Base-by-base conservation (phyloP, 1,139 yeast species). In the Arxiozyma bovina region DNA sequence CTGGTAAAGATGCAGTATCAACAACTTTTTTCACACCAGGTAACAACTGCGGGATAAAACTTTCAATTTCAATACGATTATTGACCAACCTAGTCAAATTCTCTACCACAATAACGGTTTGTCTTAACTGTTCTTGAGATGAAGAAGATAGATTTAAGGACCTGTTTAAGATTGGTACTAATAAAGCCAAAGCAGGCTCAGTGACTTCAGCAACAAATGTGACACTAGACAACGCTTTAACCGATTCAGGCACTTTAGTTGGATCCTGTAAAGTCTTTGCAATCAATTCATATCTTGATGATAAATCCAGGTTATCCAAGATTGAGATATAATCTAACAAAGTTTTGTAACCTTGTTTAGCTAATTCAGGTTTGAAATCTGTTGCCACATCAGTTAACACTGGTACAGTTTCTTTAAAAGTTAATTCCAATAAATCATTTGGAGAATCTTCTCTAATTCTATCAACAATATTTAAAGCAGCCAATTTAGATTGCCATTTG, bases 141-240 rank as follows among this genome's bases (percentile, higher is more conserved):
- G 73, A 69, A 5, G 96, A 85, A 1, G 96, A 87, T 18, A 95
- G 82, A 68, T 87, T 90, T 68, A 93, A 78, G 1, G 98, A 93
- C 70, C 93, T 88, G 70, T 85, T 93, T 67, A 93, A 79, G 63
- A 91, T 91, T 52, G 99, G 99, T 45, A 89, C 97, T 63, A 93
- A 78, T 57, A 93, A 75, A 4, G 98, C 81, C 62, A 93, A 77
- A 8, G 96, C 94, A 9, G 98, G 95, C 73, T 91, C 98, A 20
- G 98, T 93, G 59, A 93, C 99, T 75, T 93, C 99, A 50, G 99
- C 96, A 52, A 93, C 99, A 71, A 93, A 93, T 0, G 99, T 93
- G 54, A 93, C 98, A 50, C 95, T 87, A 1, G 96, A 86, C 60
- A 93, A 79, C 52, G 91, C 82, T 72, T 87, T 88, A 71, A 93